Evolutionary conservation across 169 alveolate genomes (phyloP).

Genomic region (Plasmodium vinckei): DNA sequence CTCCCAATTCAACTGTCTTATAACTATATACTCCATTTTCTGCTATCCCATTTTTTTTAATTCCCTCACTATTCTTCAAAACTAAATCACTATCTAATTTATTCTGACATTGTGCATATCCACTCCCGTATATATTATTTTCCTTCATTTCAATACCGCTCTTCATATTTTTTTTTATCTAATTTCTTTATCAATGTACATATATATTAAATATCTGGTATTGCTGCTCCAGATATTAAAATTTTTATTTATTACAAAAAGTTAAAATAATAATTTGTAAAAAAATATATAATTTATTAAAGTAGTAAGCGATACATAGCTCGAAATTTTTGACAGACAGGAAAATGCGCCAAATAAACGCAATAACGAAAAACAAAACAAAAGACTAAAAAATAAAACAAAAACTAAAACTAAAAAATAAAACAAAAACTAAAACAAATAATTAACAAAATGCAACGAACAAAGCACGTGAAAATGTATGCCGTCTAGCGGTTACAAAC

Average conservation of each 20-base stretch:
- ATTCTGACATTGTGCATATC: neutral
- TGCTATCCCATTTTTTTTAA: neutral
- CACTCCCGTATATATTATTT: conserved; percentile 1
- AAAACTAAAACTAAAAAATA: neutral
- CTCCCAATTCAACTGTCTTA: conserved; percentile 4
- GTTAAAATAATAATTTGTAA: no score
- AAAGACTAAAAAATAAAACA: neutral
- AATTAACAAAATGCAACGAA: no score
- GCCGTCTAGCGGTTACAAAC: conserved; percentile 5
- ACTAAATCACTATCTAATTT: neutral
- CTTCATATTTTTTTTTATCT: neutral
- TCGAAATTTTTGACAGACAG: no score
- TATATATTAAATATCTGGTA: no score
- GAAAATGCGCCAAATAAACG: no score
- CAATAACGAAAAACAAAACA: no score
- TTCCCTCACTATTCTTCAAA: neutral
- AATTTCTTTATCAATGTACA: no score
- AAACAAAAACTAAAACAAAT: neutral
- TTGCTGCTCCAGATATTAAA: no score
- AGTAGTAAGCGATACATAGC: no score
- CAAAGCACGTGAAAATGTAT: neutral
- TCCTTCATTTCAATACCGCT: neutral
- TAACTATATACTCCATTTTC: neutral
- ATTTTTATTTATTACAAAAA: no score
- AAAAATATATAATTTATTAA: no score